Percentiles rank a stretch among this genome's conserved stretches.
These are phyloP conservation scores for Verruconis gallopava DNA, from an alignment of 2,329 filamentous ascomycete genomes.

Conservation along the genomic window DNA sequence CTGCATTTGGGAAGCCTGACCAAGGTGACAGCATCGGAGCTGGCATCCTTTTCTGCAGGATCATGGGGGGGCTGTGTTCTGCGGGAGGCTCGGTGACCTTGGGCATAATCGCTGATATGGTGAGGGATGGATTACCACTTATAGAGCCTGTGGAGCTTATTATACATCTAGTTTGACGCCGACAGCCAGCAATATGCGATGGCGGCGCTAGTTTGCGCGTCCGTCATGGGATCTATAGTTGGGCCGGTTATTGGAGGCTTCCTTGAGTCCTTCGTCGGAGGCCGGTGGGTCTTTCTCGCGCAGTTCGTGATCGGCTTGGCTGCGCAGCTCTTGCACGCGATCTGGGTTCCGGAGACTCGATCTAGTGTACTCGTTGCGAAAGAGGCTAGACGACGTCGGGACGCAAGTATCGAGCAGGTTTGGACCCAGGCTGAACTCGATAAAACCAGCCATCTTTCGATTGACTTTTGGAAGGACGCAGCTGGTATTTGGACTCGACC, in stretches of 20 bases:
- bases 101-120: constrained; percentile 50
- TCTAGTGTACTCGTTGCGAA: constrained; percentile 61
- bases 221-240: constrained; percentile 41
- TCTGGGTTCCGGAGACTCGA: constrained; percentile 64
- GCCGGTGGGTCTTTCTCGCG: constrained; percentile 70
- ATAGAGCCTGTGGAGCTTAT: too few species aligned
- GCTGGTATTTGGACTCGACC: constrained; percentile 46
- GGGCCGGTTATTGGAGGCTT: constrained; percentile 44
- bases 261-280: constrained; percentile 35
- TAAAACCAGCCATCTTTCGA: constrained; percentile 15
- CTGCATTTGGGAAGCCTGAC: neutral
- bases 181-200: constrained; percentile 47
- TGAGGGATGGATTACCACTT: neutral
- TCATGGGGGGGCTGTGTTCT: constrained; percentile 45
- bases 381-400: constrained; percentile 60
- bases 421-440: constrained; percentile 56
- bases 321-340: constrained; percentile 50
- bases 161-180: too few species aligned
- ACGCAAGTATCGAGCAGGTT: constrained; percentile 47
- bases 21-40: constrained; percentile 8
- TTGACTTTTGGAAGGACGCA: constrained; percentile 31
- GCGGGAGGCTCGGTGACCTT: constrained; percentile 51
- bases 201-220: constrained; percentile 46
- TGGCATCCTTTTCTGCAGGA: constrained; percentile 30
- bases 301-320: constrained; percentile 64